Percentiles rank a stretch among this genome's conserved stretches.
Conservation (phyloP, 345 rosid species). For the rapeseed (Brassica napus) region DNA sequence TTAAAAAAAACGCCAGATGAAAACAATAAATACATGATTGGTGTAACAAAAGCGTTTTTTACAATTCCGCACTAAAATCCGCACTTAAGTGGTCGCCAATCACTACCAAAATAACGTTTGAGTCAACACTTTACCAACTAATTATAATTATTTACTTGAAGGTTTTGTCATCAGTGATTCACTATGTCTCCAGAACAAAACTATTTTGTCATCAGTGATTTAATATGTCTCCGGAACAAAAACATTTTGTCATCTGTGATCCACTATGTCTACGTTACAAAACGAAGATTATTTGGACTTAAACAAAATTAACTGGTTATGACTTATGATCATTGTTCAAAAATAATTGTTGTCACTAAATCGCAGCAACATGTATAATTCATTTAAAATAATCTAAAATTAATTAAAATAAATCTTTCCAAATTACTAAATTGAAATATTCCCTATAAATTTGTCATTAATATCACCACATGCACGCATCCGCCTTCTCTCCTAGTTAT, state of each 20-base stretch:
- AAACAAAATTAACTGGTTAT: not conserved
- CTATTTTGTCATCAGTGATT: not conserved
- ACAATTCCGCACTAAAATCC: no score
- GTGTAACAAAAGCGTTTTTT: no score
- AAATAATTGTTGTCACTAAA: not conserved
- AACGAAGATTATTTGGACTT: not conserved
- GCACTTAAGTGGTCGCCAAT: no score
- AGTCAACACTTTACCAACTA: constrained; percentile 13
- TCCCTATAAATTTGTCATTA: not conserved
- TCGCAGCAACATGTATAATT: not conserved
- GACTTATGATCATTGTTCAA: not conserved
- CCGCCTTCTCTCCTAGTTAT: constrained; percentile 4
- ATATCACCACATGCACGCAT: constrained; percentile 29
- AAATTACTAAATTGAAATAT: not conserved
- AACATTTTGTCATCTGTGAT: not conserved
- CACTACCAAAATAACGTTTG: not conserved
- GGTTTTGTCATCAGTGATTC: constrained; percentile 3
- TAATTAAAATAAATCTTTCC: not conserved
- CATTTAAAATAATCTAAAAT: not conserved
- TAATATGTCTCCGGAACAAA: not conserved
- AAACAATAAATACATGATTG: no score
- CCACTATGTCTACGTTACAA: not conserved
- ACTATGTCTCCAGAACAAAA: not conserved
- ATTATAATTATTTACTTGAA: not conserved
- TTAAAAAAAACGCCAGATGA: no score